Percentiles rank a stretch among this genome's conserved stretches.
phyloP scores from a whole-genome alignment of 2,329 filamentous ascomycete species.

The Colletotrichum sp. region DNA sequence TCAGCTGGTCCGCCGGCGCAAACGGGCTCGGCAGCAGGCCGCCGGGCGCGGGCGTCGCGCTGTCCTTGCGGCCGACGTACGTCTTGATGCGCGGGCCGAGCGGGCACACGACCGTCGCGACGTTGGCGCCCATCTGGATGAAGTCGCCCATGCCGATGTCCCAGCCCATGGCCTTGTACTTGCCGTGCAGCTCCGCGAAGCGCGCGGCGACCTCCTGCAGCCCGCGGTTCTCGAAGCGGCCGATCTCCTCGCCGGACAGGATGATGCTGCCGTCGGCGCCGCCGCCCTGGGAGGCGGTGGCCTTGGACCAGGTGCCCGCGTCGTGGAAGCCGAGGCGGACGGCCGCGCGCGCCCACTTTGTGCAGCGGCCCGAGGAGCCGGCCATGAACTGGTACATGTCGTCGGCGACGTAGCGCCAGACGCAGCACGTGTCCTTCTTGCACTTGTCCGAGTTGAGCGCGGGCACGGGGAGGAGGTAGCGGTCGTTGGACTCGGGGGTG shows the following conservation, averaged over 20 bases:
- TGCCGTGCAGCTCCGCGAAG: slow-evolving; percentile 43
- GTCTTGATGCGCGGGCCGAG: slow-evolving; percentile 53
- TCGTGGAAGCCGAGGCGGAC: slow-evolving; percentile 56
- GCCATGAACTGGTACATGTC: slow-evolving; percentile 43
- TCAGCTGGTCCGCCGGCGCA: slow-evolving; percentile 48
- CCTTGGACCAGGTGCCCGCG: slow-evolving; percentile 48
- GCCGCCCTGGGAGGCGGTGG: slow-evolving; percentile 33
- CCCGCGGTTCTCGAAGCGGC: slow-evolving; percentile 49
- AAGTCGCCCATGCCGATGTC: slow-evolving; percentile 59
- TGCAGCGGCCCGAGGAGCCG: slow-evolving; percentile 45
- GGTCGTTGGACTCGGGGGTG: slow-evolving; percentile 24
- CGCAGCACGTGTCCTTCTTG: slow-evolving; percentile 46
- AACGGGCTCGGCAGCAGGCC: slow-evolving; percentile 49
- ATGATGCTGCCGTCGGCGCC: slow-evolving; percentile 53
- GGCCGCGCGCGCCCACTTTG: slow-evolving; percentile 46
- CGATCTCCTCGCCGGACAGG: slow-evolving; percentile 40
- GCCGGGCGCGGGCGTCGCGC: slow-evolving; percentile 37
- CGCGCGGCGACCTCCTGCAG: slow-evolving; percentile 47
- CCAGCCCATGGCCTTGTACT: slow-evolving; percentile 35
- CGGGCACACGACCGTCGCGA: slow-evolving; percentile 53
- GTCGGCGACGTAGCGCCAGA: slow-evolving; percentile 48
- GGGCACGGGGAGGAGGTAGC: slow-evolving; percentile 23
- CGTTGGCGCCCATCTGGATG: slow-evolving; percentile 56
- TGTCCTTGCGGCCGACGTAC: slow-evolving; percentile 57
- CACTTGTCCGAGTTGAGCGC: slow-evolving; percentile 33